Conservation (phyloP, 148 eudicot genomes). For the Dianthus caryophyllus region DNA sequence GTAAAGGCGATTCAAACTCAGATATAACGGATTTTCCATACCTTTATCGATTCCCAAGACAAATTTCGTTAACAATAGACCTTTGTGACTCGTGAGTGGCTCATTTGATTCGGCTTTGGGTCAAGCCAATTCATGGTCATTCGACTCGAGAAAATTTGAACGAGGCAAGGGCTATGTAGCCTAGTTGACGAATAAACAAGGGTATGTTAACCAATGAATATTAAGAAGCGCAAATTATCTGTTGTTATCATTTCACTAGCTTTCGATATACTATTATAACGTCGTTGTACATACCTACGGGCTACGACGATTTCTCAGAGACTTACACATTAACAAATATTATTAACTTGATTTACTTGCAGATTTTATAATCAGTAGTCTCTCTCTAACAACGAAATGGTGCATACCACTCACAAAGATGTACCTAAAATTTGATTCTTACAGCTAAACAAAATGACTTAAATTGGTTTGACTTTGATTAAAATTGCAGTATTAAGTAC, state of each 20-base stretch:
- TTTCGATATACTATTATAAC: too few relatives aligned
- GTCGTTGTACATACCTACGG: not conserved
- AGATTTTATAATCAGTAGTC: conserved; percentile 4
- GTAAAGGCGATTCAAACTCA: not conserved
- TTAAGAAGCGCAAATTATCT: too few relatives aligned
- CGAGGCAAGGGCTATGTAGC: too few relatives aligned
- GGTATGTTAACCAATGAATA: not conserved
- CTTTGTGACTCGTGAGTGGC: too few relatives aligned
- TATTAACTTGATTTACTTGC: not conserved
- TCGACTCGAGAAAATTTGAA: too few relatives aligned
- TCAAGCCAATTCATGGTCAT: too few relatives aligned
- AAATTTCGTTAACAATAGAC: too few relatives aligned
- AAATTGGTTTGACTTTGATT: not conserved
- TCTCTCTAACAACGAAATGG: not conserved
- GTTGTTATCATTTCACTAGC: too few relatives aligned
- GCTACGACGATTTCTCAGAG: conserved; percentile 7
- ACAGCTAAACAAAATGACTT: conserved; percentile 2
- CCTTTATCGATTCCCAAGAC: too few relatives aligned
- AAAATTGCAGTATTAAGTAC: not conserved
- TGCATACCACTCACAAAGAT: conserved; percentile 14
- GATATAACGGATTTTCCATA: not conserved
- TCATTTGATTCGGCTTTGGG: too few relatives aligned
- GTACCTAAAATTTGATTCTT: not conserved
- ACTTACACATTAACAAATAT: too few relatives aligned
- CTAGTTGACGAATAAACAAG: conserved; percentile 8